A percentile compares a stretch with the other conserved stretches of the same genome.
Conservation (phyloP, 805 yeast species). For the Myxozyma neotropica region DNA sequence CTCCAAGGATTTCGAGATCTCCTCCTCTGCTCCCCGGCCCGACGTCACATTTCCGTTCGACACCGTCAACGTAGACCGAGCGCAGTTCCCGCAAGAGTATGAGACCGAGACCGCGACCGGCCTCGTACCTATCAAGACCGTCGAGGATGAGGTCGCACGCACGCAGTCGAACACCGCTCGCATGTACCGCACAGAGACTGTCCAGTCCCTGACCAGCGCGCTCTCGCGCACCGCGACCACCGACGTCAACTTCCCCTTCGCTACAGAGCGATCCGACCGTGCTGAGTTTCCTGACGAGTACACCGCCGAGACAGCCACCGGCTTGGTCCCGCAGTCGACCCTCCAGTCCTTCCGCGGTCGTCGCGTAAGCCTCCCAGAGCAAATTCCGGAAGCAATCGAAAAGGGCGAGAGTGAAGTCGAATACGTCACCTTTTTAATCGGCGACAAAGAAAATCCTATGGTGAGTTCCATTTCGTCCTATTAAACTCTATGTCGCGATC, state of each 20-base stretch:
- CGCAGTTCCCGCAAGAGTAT: slow-evolving; percentile 86
- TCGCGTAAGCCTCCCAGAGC: slow-evolving; percentile 14
- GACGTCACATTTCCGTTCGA: slow-evolving; percentile 53
- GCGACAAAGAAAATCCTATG: slow-evolving; percentile 85
- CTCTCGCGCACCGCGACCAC: slow-evolving; percentile 55
- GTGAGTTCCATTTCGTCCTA: slow-evolving; percentile 23
- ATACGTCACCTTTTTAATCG: slow-evolving; percentile 76
- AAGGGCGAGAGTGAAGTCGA: slow-evolving; percentile 50
- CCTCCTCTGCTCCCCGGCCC: slow-evolving; percentile 4
- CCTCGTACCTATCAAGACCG: slow-evolving; percentile 67
- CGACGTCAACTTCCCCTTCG: slow-evolving; percentile 54
- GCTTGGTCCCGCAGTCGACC: slow-evolving; percentile 79
- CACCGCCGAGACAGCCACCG: slow-evolving; percentile 83
- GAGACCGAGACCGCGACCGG: slow-evolving; percentile 86
- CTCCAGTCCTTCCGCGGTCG: slow-evolving; percentile 42
- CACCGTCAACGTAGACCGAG: slow-evolving; percentile 26
- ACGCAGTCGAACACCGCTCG: slow-evolving; percentile 1
- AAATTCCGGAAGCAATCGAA: slow-evolving; percentile 37
- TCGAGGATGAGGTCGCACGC: slow-evolving; percentile 31
- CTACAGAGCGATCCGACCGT: slow-evolving; percentile 31
- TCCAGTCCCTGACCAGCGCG: slow-evolving; percentile 67
- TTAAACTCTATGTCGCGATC: not conserved
- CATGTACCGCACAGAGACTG: slow-evolving; percentile 60
- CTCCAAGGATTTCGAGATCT: slow-evolving; percentile 5
- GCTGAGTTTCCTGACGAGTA: slow-evolving; percentile 88